Percentiles rank a stretch among this genome's conserved stretches.
Evolutionary conservation across 108 stramenopile species (phyloP).

Genomic region (Cyclotella cryptica): DNA sequence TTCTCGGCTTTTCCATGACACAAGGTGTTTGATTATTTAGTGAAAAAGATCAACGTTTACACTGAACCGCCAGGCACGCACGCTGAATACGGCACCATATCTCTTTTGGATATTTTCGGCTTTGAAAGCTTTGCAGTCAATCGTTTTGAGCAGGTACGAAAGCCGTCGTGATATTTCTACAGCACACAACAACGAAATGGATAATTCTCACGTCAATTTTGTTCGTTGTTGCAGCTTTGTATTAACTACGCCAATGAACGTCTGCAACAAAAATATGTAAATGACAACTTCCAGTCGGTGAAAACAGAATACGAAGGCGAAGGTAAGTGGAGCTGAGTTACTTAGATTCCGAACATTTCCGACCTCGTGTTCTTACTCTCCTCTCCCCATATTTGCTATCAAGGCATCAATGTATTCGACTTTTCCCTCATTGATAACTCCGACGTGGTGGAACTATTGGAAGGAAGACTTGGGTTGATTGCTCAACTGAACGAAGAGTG

Average conservation of each 20-base stretch:
- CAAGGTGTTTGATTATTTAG: slow-evolving; percentile 87
- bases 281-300: slow-evolving; percentile 71
- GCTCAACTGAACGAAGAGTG: slow-evolving; percentile 95
- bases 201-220: slow-evolving; percentile 48
- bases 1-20: not conserved
- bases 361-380: not conserved
- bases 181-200: slow-evolving; percentile 6
- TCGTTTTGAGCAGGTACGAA: slow-evolving; percentile 55
- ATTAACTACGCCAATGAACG: slow-evolving; percentile 99
- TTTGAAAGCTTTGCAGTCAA: slow-evolving; percentile 94
- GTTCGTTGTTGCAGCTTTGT: slow-evolving; percentile 73
- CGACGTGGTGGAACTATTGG: slow-evolving; percentile 86
- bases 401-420: slow-evolving; percentile 79
- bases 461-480: slow-evolving; percentile 89
- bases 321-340: slow-evolving; percentile 39
- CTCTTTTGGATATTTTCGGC: slow-evolving; percentile 95
- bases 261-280: slow-evolving; percentile 91
- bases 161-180: not conserved
- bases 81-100: slow-evolving; percentile 69
- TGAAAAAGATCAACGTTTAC: slow-evolving; percentile 91
- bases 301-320: slow-evolving; percentile 86
- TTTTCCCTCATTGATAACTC: slow-evolving; percentile 91
- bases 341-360: not conserved
- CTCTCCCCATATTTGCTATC: not conserved
- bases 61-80: slow-evolving; percentile 72